A percentile compares a stretch with the other conserved stretches of the same genome.
These are phyloP conservation scores for Persicaria maculosa DNA, from an alignment of 148 eudicot genomes.

Conservation along the genomic window DNA sequence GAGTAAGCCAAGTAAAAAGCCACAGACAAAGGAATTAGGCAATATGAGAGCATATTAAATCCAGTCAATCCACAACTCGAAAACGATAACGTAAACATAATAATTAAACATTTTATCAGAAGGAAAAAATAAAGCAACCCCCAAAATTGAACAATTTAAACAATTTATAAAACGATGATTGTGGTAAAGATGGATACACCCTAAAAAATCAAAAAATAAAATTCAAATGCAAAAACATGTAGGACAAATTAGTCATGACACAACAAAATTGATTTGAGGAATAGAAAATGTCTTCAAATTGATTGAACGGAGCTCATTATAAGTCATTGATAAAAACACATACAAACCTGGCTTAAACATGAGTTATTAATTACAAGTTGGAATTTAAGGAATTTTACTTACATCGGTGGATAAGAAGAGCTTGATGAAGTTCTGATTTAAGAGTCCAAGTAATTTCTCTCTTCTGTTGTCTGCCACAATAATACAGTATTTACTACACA, in stretches of 20 bases:
- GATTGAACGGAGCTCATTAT: no score
- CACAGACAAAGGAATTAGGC: neutral
- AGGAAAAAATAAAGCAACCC: neutral
- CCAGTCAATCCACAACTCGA: neutral
- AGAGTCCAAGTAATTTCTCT: constrained; percentile 87
- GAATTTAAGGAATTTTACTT: constrained; percentile 17
- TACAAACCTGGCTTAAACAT: no score
- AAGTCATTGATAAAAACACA: no score
- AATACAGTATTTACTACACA: neutral
- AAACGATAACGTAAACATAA: neutral
- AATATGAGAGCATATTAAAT: no score
- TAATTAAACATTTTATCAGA: neutral
- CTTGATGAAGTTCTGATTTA: constrained; percentile 93
- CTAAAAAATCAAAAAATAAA: no score
- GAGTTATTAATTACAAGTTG: neutral
- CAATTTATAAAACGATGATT: neutral
- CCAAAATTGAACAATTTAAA: neutral
- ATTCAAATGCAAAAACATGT: no score
- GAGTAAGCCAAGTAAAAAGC: neutral
- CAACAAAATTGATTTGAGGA: no score
- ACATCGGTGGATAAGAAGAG: constrained; percentile 80
- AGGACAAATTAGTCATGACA: no score
- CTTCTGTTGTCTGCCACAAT: constrained; percentile 59
- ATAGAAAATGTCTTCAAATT: no score
- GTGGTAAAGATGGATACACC: neutral